Percentiles rank a stretch among this genome's conserved stretches.
Conservation (phyloP, 83 land plant species). For the Picea abies region DNA sequence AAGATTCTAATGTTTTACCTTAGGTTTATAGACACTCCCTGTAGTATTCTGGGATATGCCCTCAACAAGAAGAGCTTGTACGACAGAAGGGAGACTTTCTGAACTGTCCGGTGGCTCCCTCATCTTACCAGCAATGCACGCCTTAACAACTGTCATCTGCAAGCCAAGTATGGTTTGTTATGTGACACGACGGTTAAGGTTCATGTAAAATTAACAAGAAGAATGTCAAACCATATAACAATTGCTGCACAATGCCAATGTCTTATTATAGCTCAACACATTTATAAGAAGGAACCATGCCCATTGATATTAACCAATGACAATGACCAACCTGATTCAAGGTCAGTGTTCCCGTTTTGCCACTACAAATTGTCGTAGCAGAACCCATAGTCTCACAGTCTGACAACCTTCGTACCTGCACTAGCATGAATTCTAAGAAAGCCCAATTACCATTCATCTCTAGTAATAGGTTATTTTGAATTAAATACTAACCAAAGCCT, state of each 20-base stretch:
- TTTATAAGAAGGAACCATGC: too few species aligned
- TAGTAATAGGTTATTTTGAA: too few species aligned
- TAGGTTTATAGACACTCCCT: constrained; percentile 67
- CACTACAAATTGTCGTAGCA: constrained; percentile 74
- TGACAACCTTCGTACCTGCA: constrained; percentile 58
- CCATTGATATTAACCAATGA: too few species aligned
- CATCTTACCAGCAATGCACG: constrained; percentile 48
- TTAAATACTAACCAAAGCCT: constrained; percentile 21
- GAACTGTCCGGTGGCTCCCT: constrained; percentile 33
- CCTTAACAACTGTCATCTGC: constrained; percentile 76
- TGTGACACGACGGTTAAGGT: too few species aligned
- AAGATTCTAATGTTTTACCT: constrained; percentile 34
- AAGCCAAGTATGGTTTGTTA: background rate
- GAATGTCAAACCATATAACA: too few species aligned
- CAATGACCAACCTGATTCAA: constrained; percentile 51
- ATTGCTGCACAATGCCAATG: too few species aligned
- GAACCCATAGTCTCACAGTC: constrained; percentile 94
- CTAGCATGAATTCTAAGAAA: too few species aligned
- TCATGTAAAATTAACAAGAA: too few species aligned
- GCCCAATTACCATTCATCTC: too few species aligned
- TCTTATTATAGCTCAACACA: too few species aligned
- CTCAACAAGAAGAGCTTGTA: constrained; percentile 42
- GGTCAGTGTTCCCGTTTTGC: constrained; percentile 87
- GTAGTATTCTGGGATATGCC: constrained; percentile 72
- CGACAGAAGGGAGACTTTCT: constrained; percentile 19